Conservation (phyloP, 2,329 filamentous ascomycete species). For the Alternaria gaisen region DNA sequence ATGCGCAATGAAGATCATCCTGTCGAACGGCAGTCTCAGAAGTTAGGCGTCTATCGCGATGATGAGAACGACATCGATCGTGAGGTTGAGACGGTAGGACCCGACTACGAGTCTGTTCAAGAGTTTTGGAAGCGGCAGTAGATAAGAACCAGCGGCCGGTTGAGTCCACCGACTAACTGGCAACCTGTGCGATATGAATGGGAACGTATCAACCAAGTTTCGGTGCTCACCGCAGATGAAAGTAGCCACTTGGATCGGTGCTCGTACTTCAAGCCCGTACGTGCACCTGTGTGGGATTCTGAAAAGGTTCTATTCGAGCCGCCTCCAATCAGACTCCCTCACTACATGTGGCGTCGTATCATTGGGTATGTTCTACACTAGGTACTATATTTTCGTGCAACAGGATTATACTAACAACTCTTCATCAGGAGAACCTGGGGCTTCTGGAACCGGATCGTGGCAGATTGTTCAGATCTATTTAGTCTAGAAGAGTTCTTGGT, state of each 20-base stretch:
- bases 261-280: not conserved
- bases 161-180: not conserved
- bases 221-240: not conserved
- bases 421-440: too few relatives aligned
- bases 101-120: not conserved
- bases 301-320: not conserved
- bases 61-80: not conserved
- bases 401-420: too few relatives aligned
- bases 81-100: not conserved
- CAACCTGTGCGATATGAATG: not conserved
- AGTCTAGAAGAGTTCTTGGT: too few relatives aligned
- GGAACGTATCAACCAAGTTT: not conserved
- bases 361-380: too few relatives aligned
- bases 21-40: not conserved
- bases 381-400: too few relatives aligned
- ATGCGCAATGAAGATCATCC: not conserved
- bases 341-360: too few relatives aligned
- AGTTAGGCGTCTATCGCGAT: not conserved
- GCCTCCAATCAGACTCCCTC: not conserved
- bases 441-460: too few relatives aligned
- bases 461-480: too few relatives aligned
- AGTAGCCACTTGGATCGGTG: not conserved
- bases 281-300: not conserved
- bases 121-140: not conserved
- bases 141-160: not conserved